Evolutionary conservation across 306 rosid genomes (phyloP).

Genomic region (Pueraria montana): DNA sequence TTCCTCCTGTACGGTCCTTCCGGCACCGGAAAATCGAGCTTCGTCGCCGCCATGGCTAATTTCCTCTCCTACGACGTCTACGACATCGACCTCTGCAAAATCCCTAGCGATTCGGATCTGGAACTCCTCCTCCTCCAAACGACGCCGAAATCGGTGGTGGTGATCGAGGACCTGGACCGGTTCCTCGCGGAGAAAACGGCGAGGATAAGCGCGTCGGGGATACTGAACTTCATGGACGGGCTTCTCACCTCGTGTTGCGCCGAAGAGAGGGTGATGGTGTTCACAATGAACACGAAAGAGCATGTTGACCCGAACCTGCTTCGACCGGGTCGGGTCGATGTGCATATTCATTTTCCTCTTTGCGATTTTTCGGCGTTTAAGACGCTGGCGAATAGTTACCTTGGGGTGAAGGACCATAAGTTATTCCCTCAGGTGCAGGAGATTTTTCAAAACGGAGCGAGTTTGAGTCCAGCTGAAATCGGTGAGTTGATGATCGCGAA

Average conservation of each 20-base stretch:
- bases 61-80: conserved; percentile 79
- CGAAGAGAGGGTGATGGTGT: conserved; percentile 81
- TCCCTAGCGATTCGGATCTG: conserved; percentile 69
- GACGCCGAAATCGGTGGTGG: conserved; percentile 67
- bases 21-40: conserved; percentile 92
- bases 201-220: conserved; percentile 63
- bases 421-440: conserved; percentile 81
- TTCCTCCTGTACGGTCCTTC: conserved; percentile 85
- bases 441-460: conserved; percentile 74
- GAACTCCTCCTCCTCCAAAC: conserved; percentile 68
- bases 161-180: conserved; percentile 83
- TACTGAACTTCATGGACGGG: conserved; percentile 87
- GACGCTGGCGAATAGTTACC: conserved; percentile 60
- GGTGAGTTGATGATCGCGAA: conserved; percentile 85
- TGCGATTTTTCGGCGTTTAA: conserved; percentile 74
- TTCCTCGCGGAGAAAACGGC: conserved; percentile 60
- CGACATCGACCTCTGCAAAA: conserved; percentile 65
- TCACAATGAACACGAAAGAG: conserved; percentile 81
- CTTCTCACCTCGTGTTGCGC: conserved; percentile 67
- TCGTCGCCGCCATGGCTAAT: conserved; percentile 93
- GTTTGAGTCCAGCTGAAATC: conserved; percentile 84
- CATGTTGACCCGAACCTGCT: conserved; percentile 65
- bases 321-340: conserved; percentile 89
- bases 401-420: conserved; percentile 83
- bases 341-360: conserved; percentile 72